These are phyloP conservation scores for Ganoderma sp. DNA, from an alignment of 1,284 basidiomycete genomes.

Conservation along the genomic window DNA sequence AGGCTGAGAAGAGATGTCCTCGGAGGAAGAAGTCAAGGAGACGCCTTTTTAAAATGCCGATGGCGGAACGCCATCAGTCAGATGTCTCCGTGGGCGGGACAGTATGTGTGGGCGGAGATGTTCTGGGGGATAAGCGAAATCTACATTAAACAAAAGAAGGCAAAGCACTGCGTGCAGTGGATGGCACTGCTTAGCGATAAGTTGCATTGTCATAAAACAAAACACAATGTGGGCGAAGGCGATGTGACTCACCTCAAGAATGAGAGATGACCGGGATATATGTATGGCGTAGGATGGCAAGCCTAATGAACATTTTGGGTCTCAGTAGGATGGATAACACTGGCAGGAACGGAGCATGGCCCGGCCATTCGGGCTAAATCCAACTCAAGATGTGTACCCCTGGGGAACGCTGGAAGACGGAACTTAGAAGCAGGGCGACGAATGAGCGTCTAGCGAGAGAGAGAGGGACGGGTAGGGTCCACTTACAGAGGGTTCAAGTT, in stretches of 20 bases:
- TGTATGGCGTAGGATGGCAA: neutral
- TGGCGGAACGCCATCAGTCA: neutral
- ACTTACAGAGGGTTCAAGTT: neutral
- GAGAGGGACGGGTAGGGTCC: neutral
- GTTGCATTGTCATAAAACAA: neutral
- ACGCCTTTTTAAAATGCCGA: neutral
- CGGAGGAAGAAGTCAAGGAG: neutral
- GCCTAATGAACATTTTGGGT: neutral
- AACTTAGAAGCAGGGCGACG: neutral
- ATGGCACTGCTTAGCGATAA: neutral
- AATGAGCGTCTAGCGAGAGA: no score
- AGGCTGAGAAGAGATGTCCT: neutral
- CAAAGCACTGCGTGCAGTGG: neutral
- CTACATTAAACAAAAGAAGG: neutral
- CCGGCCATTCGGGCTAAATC: no score
- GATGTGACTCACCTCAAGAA: neutral
- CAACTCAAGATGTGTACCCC: neutral
- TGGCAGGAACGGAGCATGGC: neutral
- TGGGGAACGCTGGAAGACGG: neutral
- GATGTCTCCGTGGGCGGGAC: neutral
- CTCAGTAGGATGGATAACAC: neutral
- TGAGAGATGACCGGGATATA: neutral
- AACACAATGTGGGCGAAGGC: neutral
- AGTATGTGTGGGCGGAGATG: neutral
- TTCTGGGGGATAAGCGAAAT: neutral